Evolutionary conservation across 257 asterid genomes (phyloP), one percentile per base, ranked within the genome.

Genomic region (Jacaranda mimosifolia): DNA sequence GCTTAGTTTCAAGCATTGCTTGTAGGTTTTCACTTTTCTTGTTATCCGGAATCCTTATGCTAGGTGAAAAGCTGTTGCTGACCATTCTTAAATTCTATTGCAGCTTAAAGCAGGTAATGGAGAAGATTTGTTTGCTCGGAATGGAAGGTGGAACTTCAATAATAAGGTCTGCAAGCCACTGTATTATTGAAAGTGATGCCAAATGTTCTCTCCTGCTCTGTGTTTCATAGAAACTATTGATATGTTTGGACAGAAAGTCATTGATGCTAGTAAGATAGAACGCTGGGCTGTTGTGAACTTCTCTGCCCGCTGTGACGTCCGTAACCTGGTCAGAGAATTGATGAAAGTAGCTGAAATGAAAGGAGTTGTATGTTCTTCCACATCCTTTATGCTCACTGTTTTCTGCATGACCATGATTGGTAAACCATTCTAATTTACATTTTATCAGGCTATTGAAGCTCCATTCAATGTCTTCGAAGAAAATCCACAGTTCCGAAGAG

Each of bases 131-230:
- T 88, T 83, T 76, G 81, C 97, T 39, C 80, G 96, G 5, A 92
- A 92, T 73, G 99, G 99, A 12, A 77, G 99, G 42, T 94, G 99
- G 99, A 94, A 94, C 21, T 91, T 94, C 43, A 92, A 89, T 35
- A 85, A 94, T 60, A 94, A 94, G 98, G 99, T 92, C 42, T 45
- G n/a, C 39, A 4, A 14, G 4, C 1, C 72, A 18, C 35, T 51
- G 26, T 83, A 38, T 70, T 74, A 6, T 58, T 42, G 26, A 70
- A 52, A 63, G 9, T 52, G 21, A 70, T 48, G 10, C 15, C 5
- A 49, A 38, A 42, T 57, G 19, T 45, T 18, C 18, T 9, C 43
- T 53, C 5, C 7, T 32, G 5, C 14, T 73, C 58, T 19, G 53
- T 66, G 42, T 4, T 63, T 46, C 56, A 32, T 21, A 67, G 9